Base-by-base conservation (phyloP, 108 stramenopile genomes). In the Discostella pseudostelligera region DNA sequence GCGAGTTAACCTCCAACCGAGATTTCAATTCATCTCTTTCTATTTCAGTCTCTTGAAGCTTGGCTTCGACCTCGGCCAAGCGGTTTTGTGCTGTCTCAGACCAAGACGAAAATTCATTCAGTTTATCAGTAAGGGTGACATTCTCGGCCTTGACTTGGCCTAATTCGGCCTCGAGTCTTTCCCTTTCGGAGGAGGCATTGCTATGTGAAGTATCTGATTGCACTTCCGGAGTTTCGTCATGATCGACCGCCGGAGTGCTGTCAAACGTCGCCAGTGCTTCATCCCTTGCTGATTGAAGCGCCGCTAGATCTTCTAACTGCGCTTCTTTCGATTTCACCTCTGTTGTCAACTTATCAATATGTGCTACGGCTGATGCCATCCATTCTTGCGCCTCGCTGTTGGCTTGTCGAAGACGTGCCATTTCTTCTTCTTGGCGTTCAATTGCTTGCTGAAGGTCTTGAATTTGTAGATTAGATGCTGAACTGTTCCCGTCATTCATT, bases 311-410 rank as follows among this genome's bases (percentile, higher is more conserved):
- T 58, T 61, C 56, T 16, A 74, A 13, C 63, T 74, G 47, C 21
- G 26, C 46, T 56, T 53, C 50, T 51, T 62, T 74, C 44, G 61
- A 59, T 17, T 69, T 56, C 24, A 84, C 69, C 55, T 87, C 73
- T 20, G 67, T 66, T 42, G 72, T 67, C 14, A 86, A 77, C 28
- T 62, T 44, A 25, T 84, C 62, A 21, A 87, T 74, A 39, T 86
- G 89, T 46, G 81, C 75, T 28, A 86, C 82, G 46, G 89, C 87
- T 32, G 84, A 84, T n/a, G 64, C 82, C 83, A 91, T 87, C 87
- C 87, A 86, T 63, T 84, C 83, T 59, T 91, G 83, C 14, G 87
- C 87, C 32, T 81, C 81, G 28, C 83, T 69, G 40, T 87, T 87
- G 11, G 83, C 81, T 2, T 56, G 40, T 49, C 62, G 59, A 10